These are phyloP conservation scores for Ramaria sp. DNA, from an alignment of 768 basidiomycete genomes.

Conservation along the genomic window DNA sequence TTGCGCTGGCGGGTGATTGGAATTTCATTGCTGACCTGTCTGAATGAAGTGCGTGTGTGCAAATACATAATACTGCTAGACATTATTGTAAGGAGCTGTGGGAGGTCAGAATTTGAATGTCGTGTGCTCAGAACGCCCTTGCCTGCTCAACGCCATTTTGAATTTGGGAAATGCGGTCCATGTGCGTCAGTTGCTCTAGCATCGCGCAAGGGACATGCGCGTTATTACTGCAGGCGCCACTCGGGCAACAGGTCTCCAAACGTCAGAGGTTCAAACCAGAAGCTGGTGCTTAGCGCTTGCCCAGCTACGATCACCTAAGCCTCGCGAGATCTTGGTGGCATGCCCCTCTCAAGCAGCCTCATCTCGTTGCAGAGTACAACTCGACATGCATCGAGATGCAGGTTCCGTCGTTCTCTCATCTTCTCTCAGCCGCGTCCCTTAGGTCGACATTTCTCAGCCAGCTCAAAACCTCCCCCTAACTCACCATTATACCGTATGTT, in stretches of 20 bases:
- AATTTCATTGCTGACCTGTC: conserved; percentile 65
- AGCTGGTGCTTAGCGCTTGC: too few relatives aligned
- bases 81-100: conserved; percentile 80
- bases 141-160: conserved; percentile 92
- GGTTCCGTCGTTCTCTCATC: not conserved
- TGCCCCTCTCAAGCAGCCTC: not conserved
- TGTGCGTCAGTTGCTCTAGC: conserved; percentile 87
- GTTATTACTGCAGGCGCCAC: not conserved
- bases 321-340: not conserved
- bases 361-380: not conserved
- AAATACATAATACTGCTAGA: conserved; percentile 73
- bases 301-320: too few relatives aligned
- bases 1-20: conserved; percentile 78
- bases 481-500: not conserved
- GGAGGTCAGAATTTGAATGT: not conserved
- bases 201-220: conserved; percentile 39
- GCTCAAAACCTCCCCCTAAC: not conserved
- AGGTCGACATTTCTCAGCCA: not conserved
- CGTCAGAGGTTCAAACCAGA: not conserved
- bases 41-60: conserved; percentile 62
- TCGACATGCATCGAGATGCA: not conserved
- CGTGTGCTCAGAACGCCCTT: conserved; percentile 6
- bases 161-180: conserved; percentile 93
- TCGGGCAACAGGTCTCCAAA: not conserved
- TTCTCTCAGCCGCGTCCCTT: not conserved